These are phyloP conservation scores for Podosphaera fusca DNA, from an alignment of 2,329 filamentous ascomycete genomes.

Conservation along the genomic window DNA sequence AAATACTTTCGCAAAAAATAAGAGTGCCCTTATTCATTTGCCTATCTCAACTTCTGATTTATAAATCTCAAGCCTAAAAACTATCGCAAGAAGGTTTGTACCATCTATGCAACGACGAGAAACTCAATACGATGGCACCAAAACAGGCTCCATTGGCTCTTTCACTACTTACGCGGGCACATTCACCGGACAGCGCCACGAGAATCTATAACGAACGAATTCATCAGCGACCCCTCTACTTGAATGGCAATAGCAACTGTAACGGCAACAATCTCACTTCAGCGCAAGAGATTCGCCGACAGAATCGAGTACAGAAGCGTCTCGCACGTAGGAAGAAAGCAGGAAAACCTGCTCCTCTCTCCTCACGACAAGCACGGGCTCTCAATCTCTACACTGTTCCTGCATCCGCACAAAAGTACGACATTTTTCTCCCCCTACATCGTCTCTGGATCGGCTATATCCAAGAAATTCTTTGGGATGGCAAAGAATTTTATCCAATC, in stretches of 20 bases:
- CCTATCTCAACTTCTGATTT: too few relatives aligned
- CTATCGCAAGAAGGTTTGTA: too few relatives aligned
- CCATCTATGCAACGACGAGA: not conserved
- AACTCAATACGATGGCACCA: slow-evolving; percentile 4
- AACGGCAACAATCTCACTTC: slow-evolving; percentile 12
- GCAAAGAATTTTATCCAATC: slow-evolving; percentile 6
- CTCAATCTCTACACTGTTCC: slow-evolving; percentile 56
- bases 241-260: slow-evolving; percentile 20
- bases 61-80: too few relatives aligned
- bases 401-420: slow-evolving; percentile 43
- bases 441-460: slow-evolving; percentile 68
- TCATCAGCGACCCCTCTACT: slow-evolving; percentile 53
- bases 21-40: too few relatives aligned
- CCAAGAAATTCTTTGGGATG: slow-evolving; percentile 43
- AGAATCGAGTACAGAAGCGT: slow-evolving; percentile 12
- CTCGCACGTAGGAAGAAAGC: slow-evolving; percentile 21
- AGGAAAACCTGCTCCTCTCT: slow-evolving; percentile 42
- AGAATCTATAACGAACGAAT: slow-evolving; percentile 66
- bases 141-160: slow-evolving; percentile 21
- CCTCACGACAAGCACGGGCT: slow-evolving; percentile 52
- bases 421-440: slow-evolving; percentile 56
- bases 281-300: slow-evolving; percentile 16
- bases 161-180: slow-evolving; percentile 51
- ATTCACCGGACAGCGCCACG: slow-evolving; percentile 46
- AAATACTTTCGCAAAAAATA: too few relatives aligned